Evolutionary conservation across 331 rosid genomes (phyloP).

Genomic region (Rosa hybrid): DNA sequence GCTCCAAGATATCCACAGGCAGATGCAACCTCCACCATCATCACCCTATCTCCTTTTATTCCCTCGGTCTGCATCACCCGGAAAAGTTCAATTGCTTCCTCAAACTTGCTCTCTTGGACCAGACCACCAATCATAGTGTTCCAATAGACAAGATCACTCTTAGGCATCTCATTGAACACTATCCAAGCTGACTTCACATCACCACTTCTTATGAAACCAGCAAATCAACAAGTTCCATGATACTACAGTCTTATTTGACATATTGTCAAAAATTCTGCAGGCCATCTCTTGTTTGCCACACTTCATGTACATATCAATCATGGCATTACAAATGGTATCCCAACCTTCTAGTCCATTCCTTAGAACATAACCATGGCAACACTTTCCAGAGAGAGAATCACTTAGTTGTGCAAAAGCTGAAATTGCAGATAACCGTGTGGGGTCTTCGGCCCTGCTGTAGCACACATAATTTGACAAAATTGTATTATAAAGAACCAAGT

Average conservation of each 20-base stretch:
- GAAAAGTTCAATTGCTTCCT: constrained; percentile 39
- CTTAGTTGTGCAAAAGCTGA: constrained; percentile 64
- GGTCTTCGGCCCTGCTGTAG: background rate
- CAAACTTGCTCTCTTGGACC: constrained; percentile 63
- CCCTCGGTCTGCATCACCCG: constrained; percentile 51
- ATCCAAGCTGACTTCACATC: no score
- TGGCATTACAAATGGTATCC: no score
- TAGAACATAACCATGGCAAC: constrained; percentile 9
- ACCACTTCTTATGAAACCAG: no score
- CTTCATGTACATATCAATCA: no score
- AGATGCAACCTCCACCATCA: constrained; percentile 77
- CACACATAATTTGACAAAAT: constrained; percentile 18
- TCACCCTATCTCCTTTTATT: constrained; percentile 62
- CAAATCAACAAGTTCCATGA: no score
- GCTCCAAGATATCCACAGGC: constrained; percentile 80
- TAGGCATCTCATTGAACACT: background rate
- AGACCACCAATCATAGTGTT: constrained; percentile 1
- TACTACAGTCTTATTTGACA: no score
- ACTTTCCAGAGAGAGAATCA: constrained; percentile 52
- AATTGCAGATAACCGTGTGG: background rate
- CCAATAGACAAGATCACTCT: constrained; percentile 48
- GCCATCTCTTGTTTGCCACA: no score
- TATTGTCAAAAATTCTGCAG: no score
- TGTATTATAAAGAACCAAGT: constrained; percentile 72
- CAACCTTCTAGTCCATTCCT: no score